Evolutionary conservation across 805 yeast species (phyloP).

Genomic region (Monosporozyma aerobia): DNA sequence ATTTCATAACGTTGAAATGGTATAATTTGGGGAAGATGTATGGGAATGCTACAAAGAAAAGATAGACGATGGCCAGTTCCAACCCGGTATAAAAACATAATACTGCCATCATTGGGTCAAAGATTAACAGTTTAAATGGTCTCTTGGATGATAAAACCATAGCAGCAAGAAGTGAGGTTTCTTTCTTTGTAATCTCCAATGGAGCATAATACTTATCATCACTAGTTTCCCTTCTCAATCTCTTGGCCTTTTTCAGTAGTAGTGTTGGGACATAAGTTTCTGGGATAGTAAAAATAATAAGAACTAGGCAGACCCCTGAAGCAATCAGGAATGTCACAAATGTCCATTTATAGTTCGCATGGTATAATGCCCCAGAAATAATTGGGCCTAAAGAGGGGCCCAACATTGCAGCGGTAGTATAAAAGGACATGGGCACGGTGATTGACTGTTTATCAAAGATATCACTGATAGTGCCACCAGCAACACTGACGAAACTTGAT

Average conservation of each 20-base stretch:
- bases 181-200: constrained; percentile 32
- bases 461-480: constrained; percentile 72
- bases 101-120: constrained; percentile 48
- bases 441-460: constrained; percentile 52
- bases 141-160: constrained; percentile 40
- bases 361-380: constrained; percentile 45
- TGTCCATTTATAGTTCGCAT: constrained; percentile 58
- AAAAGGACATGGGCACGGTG: constrained; percentile 61
- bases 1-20: constrained; percentile 41
- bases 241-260: constrained; percentile 42
- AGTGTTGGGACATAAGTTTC: constrained; percentile 59
- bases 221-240: constrained; percentile 43
- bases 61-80: constrained; percentile 49
- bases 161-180: constrained; percentile 35
- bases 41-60: constrained; percentile 60
- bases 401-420: constrained; percentile 51
- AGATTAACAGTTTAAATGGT: constrained; percentile 40
- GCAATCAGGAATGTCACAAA: constrained; percentile 56
- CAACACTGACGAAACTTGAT: constrained; percentile 64
- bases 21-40: constrained; percentile 47
- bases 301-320: constrained; percentile 44
- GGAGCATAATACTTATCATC: constrained; percentile 40
- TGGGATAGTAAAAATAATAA: constrained; percentile 39
- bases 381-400: constrained; percentile 70
- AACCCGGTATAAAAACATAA: constrained; percentile 50